phyloP scores from a whole-genome alignment of 1,284 basidiomycete genomes.

The Tylopilus sp. region DNA sequence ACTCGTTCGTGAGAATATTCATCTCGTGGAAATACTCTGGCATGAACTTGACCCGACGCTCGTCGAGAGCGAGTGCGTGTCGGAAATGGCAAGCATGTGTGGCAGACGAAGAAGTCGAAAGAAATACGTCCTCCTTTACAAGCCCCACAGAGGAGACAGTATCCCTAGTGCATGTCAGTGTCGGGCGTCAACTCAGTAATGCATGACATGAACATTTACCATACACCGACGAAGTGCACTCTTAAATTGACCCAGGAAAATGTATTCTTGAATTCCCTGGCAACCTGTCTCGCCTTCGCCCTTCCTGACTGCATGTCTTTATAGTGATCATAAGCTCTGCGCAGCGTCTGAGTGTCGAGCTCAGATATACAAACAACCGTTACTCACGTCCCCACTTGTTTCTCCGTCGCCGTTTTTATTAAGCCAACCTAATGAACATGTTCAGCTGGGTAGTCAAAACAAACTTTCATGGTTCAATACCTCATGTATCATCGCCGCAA shows the following conservation, averaged over 20 bases:
- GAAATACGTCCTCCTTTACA: slow-evolving; percentile 33
- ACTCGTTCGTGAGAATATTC: slow-evolving; percentile 26
- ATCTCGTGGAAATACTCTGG: slow-evolving; percentile 50
- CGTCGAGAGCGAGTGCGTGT: slow-evolving; percentile 55
- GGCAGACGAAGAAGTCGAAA: slow-evolving; percentile 34
- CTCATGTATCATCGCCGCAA: slow-evolving; percentile 55
- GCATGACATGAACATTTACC: slow-evolving; percentile 35
- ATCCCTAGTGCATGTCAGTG: slow-evolving; percentile 47
- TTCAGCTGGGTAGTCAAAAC: slow-evolving; percentile 5
- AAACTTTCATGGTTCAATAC: slow-evolving; percentile 27
- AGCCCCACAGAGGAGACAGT: slow-evolving; percentile 53
- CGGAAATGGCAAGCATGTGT: slow-evolving; percentile 49
- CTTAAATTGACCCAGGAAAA: slow-evolving; percentile 46
- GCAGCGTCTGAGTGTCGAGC: background rate
- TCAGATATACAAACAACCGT: background rate
- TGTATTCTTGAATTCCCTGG: slow-evolving; percentile 46
- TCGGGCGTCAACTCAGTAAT: background rate
- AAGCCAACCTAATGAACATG: slow-evolving; percentile 30
- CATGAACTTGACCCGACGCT: slow-evolving; percentile 53
- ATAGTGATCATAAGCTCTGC: slow-evolving; percentile 54
- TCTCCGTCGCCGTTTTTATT: slow-evolving; percentile 35
- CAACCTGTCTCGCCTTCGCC: slow-evolving; percentile 26
- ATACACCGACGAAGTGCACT: slow-evolving; percentile 55
- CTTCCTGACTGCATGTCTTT: slow-evolving; percentile 28
- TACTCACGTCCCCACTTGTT: slow-evolving; percentile 38